A percentile compares a stretch with the other conserved stretches of the same genome.
Conservation (phyloP, 257 asterid genomes). For the Solanum ossicruentum region DNA sequence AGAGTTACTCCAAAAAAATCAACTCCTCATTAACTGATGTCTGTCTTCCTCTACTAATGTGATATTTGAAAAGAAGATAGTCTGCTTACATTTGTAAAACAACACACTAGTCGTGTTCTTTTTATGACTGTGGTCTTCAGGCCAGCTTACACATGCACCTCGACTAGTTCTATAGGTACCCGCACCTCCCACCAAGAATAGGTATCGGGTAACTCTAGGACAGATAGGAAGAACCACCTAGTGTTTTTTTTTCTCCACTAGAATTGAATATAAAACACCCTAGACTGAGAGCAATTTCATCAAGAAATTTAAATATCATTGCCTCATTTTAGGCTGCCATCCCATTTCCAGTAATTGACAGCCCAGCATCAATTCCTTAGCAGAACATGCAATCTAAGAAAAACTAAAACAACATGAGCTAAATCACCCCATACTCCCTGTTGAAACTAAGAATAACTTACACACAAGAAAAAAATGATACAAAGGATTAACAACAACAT, state of each 20-base stretch:
- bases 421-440: neutral
- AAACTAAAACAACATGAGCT: neutral
- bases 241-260: too few relatives aligned
- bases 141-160: too few relatives aligned
- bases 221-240: too few relatives aligned
- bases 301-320: neutral
- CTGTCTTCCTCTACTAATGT: neutral
- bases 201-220: too few relatives aligned
- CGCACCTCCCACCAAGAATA: too few relatives aligned
- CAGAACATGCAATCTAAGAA: neutral
- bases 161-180: too few relatives aligned
- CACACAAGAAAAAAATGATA: neutral
- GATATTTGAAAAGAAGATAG: neutral
- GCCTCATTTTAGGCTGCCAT: neutral
- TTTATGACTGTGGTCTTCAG: too few relatives aligned
- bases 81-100: neutral
- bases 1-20: neutral
- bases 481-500: neutral
- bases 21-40: neutral
- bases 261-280: too few relatives aligned
- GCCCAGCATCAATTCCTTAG: neutral
- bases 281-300: neutral
- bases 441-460: neutral
- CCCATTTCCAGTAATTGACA: neutral
- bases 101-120: neutral